Base-by-base conservation (phyloP, 2,329 filamentous ascomycete genomes). In the Magnaporthiopsis incrustans region DNA sequence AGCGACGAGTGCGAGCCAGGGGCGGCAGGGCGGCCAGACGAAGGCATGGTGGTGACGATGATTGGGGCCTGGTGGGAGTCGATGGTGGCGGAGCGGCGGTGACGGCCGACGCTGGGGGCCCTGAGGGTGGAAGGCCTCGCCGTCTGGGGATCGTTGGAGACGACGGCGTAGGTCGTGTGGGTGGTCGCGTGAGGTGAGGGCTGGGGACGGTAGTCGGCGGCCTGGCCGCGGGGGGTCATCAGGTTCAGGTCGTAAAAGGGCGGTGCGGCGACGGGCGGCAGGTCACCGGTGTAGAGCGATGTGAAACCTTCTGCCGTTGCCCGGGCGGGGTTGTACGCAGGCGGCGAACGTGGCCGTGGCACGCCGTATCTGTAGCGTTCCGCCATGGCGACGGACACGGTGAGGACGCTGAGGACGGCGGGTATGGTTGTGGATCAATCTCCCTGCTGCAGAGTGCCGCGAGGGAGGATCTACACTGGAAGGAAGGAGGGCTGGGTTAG, bases 31-130 rank as follows among this genome's bases (percentile, higher is more conserved):
- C 57, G 5, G 32, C 53, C 33, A 32, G 35, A 53, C 18, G 44
- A 53, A 53, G 6, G 64, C 30, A 56, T 64, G 60, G 64, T 84
- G 26, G 83, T 86, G 67, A 87, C 79, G 65, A 86, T 82, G 68
- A 86, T 79, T 63, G 84, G 81, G 14, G 84, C 82, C 57, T 80
- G 77, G 53, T 74, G 72, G 30, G 80, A 74, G 64, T 87, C 85
- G 30, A 84, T 67, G 33, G 1, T 82, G 1, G 79, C 77, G 10
- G 81, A 80, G 33, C 82, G 81, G 71, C 81, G 80, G 63, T 74
- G 76, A 32, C 81, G 80, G 70, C 79, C 77, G 50, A 78, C 73
- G 69, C 76, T 82, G 60, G 78, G 76, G 65, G 62, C 33, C 18
- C 53, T 58, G 35, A 53, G 44, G 44, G 56, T 25, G 11, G 26